Percentiles rank a stretch among this genome's conserved stretches.
Evolutionary conservation across 2,329 filamentous ascomycete species (phyloP).

Genomic region (Colletotrichum siamense): DNA sequence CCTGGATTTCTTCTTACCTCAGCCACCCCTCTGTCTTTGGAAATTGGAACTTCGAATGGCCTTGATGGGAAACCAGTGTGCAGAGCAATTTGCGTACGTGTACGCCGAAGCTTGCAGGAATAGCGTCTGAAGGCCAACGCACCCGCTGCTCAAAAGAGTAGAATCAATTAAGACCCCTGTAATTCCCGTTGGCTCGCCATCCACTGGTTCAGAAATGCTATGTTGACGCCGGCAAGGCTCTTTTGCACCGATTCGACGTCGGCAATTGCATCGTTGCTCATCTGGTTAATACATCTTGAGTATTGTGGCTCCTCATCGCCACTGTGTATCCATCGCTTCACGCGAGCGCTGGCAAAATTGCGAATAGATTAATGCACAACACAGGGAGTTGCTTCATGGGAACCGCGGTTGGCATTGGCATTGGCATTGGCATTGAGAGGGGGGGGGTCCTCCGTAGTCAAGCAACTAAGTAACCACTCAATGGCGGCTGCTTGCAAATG

Average conservation of each 20-base stretch:
- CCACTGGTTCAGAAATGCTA: neutral
- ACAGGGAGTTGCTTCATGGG: neutral
- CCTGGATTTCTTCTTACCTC: neutral
- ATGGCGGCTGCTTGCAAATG: too few species aligned
- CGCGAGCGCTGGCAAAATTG: neutral
- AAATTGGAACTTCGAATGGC: neutral
- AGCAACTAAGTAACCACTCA: too few species aligned
- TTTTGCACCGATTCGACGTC: neutral
- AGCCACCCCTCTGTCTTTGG: neutral
- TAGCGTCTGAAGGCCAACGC: neutral
- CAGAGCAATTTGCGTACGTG: neutral
- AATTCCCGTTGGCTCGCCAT: neutral
- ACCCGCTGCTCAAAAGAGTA: neutral
- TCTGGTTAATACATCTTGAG: neutral
- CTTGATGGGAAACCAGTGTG: neutral
- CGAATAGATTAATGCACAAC: neutral
- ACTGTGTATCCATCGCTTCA: neutral
- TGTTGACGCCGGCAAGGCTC: neutral
- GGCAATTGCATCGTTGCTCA: neutral
- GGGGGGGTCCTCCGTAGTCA: too few species aligned
- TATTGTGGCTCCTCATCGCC: neutral
- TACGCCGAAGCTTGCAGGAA: neutral
- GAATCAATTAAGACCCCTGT: conserved; percentile 9
- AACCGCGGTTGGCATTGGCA: too few species aligned
- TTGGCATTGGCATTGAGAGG: too few species aligned